Evolutionary conservation across 306 rosid species (phyloP).

Genomic region (Malus domestica): DNA sequence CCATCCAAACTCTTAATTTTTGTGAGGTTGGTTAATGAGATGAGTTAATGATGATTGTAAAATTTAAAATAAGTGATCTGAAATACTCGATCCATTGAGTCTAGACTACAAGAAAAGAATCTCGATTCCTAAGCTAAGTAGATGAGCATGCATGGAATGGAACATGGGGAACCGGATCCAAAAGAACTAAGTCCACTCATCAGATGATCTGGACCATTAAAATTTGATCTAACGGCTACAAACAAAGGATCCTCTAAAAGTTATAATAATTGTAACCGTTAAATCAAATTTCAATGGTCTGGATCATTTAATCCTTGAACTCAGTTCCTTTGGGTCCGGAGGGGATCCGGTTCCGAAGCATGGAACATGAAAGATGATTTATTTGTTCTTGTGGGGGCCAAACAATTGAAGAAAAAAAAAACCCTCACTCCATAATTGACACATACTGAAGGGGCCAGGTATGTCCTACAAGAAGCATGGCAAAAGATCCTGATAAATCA

Average conservation of each 20-base stretch:
- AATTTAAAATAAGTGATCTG: too few relatives aligned
- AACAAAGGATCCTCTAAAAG: accelerated
- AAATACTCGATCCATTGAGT: too few relatives aligned
- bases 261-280: too few relatives aligned
- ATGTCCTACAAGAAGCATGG: neutral
- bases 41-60: too few relatives aligned
- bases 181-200: accelerated
- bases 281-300: accelerated
- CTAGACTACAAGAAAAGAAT: too few relatives aligned
- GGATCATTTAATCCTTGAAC: accelerated
- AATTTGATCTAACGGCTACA: too few relatives aligned
- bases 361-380: neutral
- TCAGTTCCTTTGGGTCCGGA: too few relatives aligned
- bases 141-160: slow-evolving; percentile 26
- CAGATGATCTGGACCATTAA: accelerated
- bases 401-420: neutral
- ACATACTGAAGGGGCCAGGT: neutral
- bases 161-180: neutral
- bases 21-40: too few relatives aligned
- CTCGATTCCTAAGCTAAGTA: neutral
- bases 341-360: too few relatives aligned
- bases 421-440: slow-evolving; percentile 15
- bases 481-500: neutral
- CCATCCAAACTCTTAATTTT: too few relatives aligned
- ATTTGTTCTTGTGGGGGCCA: slow-evolving; percentile 18